These are phyloP conservation scores for Paecilomyces variotii DNA, from an alignment of 2,329 filamentous ascomycete species.

Conservation along the genomic window DNA sequence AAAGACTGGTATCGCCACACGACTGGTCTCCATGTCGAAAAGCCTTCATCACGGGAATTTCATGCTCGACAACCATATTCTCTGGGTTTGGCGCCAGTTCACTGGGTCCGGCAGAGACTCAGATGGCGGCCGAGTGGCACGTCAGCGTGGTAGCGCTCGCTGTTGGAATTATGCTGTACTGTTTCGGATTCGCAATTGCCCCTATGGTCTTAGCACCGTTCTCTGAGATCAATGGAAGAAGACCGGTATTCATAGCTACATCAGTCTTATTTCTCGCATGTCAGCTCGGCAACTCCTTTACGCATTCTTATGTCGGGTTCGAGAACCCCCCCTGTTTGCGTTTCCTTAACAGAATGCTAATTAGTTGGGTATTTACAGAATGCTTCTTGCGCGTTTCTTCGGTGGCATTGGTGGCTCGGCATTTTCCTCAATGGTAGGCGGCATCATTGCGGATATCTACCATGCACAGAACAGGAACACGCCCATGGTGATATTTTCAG, in stretches of 20 bases:
- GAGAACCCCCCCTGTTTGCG: not conserved
- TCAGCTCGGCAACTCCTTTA: not conserved
- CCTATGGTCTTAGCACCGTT: conserved; percentile 60
- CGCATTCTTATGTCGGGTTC: not conserved
- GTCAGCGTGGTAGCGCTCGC: not conserved
- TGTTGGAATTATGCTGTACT: not conserved
- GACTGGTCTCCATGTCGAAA: not conserved
- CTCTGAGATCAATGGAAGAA: conserved; percentile 75
- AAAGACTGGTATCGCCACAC: not conserved
- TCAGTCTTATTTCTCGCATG: not conserved
- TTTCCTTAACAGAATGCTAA: not conserved
- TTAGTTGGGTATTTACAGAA: not conserved
- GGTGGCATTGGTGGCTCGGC: conserved; percentile 9
- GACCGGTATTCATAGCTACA: conserved; percentile 2
- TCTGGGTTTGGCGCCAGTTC: not conserved
- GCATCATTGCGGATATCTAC: conserved; percentile 73
- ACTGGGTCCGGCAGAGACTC: not conserved
- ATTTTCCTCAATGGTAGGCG: conserved; percentile 75
- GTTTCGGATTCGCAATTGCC: not conserved
- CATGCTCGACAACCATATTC: not conserved
- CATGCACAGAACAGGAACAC: conserved; percentile 64
- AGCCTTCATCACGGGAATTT: not conserved
- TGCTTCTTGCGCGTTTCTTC: not conserved
- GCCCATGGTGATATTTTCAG: conserved; percentile 74
- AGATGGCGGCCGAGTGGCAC: conserved; percentile 1